Base-by-base conservation (phyloP, 2,329 filamentous ascomycete genomes). In the Beauveria bassiana region DNA sequence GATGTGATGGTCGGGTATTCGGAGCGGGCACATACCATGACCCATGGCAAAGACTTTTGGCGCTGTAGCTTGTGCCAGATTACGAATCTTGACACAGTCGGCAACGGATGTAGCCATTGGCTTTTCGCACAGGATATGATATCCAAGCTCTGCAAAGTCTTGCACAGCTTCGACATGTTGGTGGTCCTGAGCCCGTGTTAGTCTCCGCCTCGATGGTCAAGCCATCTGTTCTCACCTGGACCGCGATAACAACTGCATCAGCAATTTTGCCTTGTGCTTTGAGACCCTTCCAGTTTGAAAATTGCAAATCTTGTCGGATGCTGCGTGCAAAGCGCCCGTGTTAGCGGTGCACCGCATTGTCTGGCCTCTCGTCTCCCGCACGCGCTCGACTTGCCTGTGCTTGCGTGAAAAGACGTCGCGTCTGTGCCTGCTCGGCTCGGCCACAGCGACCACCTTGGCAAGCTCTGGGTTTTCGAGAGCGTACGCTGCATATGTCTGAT, bases 61-160 rank as follows among this genome's bases (percentile, higher is more conserved):
- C 8, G 42, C 34, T 14, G 58, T 51, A 9, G 31, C 50, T n/a
- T 24, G 14, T 18, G 52, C 42, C 14, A 55, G 9, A 4, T 61
- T 64, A 1, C 63, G 61, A 38, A 65, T 65, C 50, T 49, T 61
- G 22, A 65, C 56, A 42, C 63, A 65, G 59, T 65, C 62, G 14
- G 54, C 62, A 7, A 65, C 59, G 3, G 62, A 58, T 5, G 63
- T 65, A 20, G 63, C 63, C 62, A 65, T 65, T 4, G 63, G 63
- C 59, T 65, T 65, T 51, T 65, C 63, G 47, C 63, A 65, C 10
- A 65, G 53, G 9, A 65, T 65, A 26, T 65, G 63, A 16, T 65
- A 65, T 16, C 63, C 63, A 16, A 60, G 50, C n/a, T 64, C 50
- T 16, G 64, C 64, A 56, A 78, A 78, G 1, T 75, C 74, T 20